Conservation (phyloP, 1,284 basidiomycete species). For the Fomitopsis palustris region DNA sequence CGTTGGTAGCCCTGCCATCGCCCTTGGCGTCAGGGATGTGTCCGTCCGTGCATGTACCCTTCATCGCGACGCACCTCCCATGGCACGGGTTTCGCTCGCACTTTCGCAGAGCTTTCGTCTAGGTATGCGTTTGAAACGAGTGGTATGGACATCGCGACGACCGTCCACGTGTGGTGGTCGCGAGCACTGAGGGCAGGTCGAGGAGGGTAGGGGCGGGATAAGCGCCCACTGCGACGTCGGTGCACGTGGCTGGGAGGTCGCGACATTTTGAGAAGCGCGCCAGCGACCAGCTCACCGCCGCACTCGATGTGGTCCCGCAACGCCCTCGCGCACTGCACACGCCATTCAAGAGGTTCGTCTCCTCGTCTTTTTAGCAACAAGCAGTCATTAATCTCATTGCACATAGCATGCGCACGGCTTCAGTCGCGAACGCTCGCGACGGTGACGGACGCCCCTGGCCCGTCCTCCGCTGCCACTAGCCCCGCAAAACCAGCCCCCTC, state of each 20-base stretch:
- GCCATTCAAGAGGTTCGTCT: conserved; percentile 28
- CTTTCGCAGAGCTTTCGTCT: conserved; percentile 84
- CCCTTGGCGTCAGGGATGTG: conserved; percentile 34
- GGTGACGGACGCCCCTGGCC: conserved; percentile 18
- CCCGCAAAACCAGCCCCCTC: conserved; percentile 11
- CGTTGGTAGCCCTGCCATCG: conserved; percentile 78
- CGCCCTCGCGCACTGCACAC: conserved; percentile 30
- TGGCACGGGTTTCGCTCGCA: conserved; percentile 87
- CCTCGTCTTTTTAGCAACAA: background rate
- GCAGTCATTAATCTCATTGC: background rate
- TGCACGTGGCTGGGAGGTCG: conserved; percentile 5
- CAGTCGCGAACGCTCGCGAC: conserved; percentile 28
- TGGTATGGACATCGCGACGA: conserved; percentile 64
- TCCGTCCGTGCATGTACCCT: background rate
- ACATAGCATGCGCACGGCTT: conserved; percentile 18
- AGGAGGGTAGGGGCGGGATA: background rate
- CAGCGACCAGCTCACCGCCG: conserved; percentile 3
- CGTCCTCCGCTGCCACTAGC: conserved; percentile 16
- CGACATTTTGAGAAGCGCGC: conserved; percentile 12
- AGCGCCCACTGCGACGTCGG: background rate
- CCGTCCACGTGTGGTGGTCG: background rate
- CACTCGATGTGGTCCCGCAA: conserved; percentile 34
- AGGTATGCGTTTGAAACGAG: conserved; percentile 88
- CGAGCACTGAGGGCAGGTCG: background rate
- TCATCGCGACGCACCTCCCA: conserved; percentile 74